A percentile compares a stretch with the other conserved stretches of the same genome.
These are phyloP conservation scores for Mrakiaceae sp. DNA, from an alignment of 1,284 basidiomycete genomes.

Conservation along the genomic window DNA sequence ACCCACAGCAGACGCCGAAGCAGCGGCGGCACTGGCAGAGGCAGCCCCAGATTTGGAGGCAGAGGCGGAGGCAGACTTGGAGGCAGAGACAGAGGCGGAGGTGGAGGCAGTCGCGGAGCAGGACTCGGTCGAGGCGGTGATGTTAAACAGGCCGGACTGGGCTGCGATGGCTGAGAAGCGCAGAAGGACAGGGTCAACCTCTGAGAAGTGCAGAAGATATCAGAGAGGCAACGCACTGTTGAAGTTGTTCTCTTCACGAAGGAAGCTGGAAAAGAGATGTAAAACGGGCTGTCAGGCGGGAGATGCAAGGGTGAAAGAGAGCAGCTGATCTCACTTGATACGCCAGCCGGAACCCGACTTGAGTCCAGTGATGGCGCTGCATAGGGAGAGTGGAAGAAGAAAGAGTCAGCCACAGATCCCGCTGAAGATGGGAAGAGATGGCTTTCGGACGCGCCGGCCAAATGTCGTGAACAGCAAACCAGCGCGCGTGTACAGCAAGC, in stretches of 20 bases:
- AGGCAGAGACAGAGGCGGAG: too few species aligned
- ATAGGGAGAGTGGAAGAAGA: too few species aligned
- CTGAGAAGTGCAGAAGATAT: too few species aligned
- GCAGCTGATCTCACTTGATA: background rate
- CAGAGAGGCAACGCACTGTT: too few species aligned
- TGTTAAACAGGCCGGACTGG: slow-evolving; percentile 5
- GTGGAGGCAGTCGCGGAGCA: background rate
- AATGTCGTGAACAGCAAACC: background rate
- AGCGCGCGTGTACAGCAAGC: background rate
- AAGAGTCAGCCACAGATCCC: too few species aligned
- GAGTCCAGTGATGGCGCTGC: too few species aligned
- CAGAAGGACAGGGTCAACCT: too few species aligned
- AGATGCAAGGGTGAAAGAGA: background rate
- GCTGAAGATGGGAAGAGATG: background rate
- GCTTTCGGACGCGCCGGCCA: background rate
- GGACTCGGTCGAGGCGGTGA: background rate
- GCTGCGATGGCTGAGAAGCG: background rate
- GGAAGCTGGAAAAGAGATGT: background rate
- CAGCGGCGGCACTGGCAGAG: background rate
- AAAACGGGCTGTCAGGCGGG: background rate
- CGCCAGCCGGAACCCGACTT: too few species aligned
- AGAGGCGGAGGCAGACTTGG: background rate
- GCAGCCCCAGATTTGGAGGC: background rate
- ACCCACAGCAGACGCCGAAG: background rate
- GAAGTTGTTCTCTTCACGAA: background rate